Evolutionary conservation across 2,329 filamentous ascomycete species (phyloP), one percentile per base, ranked within the genome.

Genomic region (Exophiala aquamarina): DNA sequence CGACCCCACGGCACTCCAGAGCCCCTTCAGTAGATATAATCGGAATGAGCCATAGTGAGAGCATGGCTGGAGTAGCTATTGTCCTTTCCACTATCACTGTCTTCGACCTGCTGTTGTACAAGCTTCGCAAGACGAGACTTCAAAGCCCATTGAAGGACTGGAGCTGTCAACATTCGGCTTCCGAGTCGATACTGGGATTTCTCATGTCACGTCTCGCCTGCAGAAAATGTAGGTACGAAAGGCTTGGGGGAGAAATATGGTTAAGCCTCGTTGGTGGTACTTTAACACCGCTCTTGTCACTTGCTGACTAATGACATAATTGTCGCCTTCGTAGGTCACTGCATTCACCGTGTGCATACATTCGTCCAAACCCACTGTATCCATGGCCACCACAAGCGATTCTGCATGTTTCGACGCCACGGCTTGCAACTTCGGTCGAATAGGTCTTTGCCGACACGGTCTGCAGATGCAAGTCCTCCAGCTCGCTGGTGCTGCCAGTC

Each of bases 271-370:
- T 17, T 48, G 58, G 41, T 55, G 58, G 34, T 60, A 54, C 35
- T 60, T 60, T 19, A 56, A n/a, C 15, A 60, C 56, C 5, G 55
- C 58, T 11, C 55, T 49, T 13, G 55, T 51, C 14, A 68, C 62
- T 55, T 72, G 68, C 44, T 68, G 66, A 47, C 62, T 64, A 26
- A 71, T 61, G 6, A 70, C 67, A 42, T 65, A 69, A 41, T 70
- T 71, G 42, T 72, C 69, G 2, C 69, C 69, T 39, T 70, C 67
- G 21, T 66, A 65, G 0, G 66, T 69, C 15, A 47, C 43, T 10
- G 48, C 34, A 29, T 47, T 44, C 20, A 48, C 40, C 9, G 44
- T 17, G 37, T 54, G 44, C 51, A 26, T 54, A 54, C 50, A 52
- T 52, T 23, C 50, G 34, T 18, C 50, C 50, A 14, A 52, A 52